phyloP scores from a whole-genome alignment of 495 filamentous ascomycete species.

The Talaromyces proteolyticus region DNA sequence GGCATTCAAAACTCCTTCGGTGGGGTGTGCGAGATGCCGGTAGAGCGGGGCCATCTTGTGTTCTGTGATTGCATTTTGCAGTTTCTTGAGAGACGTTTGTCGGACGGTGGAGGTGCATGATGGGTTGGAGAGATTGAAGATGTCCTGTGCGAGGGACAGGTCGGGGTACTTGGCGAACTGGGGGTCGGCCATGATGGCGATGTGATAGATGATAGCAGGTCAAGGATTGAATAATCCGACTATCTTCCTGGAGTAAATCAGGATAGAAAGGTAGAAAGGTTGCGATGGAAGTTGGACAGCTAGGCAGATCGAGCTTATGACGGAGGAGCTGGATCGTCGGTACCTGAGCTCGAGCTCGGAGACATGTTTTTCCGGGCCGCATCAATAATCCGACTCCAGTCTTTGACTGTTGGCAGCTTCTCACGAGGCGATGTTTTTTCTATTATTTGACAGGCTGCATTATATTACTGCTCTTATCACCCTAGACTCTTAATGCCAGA shows the following conservation, averaged over 20 bases:
- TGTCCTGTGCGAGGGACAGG: slow-evolving; percentile 87
- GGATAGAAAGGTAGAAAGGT: neutral
- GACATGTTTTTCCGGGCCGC: no score
- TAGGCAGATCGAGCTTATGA: no score
- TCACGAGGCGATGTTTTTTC: no score
- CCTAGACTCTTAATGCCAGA: no score
- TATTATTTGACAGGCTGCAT: no score
- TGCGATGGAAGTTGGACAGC: neutral
- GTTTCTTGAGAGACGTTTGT: slow-evolving; percentile 69
- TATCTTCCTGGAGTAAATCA: no score
- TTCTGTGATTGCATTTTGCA: slow-evolving; percentile 89
- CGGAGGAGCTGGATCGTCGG: no score
- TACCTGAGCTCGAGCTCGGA: no score
- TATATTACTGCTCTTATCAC: no score
- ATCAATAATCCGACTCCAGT: no score
- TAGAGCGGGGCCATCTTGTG: slow-evolving; percentile 97
- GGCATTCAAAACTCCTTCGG: slow-evolving; percentile 82
- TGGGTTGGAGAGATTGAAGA: slow-evolving; percentile 94
- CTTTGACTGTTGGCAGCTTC: no score
- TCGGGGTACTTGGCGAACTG: slow-evolving; percentile 94
- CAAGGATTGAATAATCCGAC: neutral
- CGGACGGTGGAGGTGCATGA: slow-evolving; percentile 60
- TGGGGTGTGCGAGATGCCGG: slow-evolving; percentile 87
- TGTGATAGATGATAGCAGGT: neutral
- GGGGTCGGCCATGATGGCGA: slow-evolving; percentile 82